Percentiles rank a stretch among this genome's conserved stretches.
Conservation (phyloP, 2,329 filamentous ascomycete genomes). For the Aspergillus awamori region DNA sequence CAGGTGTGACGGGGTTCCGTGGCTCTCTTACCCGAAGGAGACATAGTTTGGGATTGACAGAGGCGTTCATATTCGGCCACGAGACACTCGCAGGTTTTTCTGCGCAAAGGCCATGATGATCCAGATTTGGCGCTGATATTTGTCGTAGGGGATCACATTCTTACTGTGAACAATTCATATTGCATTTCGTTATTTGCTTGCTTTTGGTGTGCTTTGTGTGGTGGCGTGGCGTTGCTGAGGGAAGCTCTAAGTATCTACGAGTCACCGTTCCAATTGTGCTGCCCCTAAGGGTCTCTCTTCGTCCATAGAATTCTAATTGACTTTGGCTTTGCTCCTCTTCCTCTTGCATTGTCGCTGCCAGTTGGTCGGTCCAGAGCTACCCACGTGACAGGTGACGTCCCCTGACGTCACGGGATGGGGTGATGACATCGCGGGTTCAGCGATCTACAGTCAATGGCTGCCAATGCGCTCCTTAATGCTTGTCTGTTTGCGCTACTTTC, state of each 20-base stretch:
- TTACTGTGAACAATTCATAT: background rate
- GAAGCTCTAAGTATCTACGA: background rate
- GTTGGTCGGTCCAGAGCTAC: background rate
- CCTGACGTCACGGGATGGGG: conserved; percentile 5
- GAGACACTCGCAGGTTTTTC: background rate
- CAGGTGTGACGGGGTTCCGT: background rate
- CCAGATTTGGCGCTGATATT: background rate
- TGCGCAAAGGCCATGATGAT: background rate
- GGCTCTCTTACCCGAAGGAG: background rate
- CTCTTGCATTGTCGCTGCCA: background rate
- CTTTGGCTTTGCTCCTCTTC: background rate
- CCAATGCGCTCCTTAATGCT: background rate
- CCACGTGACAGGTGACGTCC: conserved; percentile 7
- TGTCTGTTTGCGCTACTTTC: background rate
- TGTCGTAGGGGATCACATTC: background rate
- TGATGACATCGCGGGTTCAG: conserved; percentile 4
- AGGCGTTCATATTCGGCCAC: background rate
- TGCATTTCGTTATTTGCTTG: background rate
- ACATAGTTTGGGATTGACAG: background rate
- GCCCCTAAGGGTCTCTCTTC: background rate
- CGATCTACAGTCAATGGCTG: conserved; percentile 1
- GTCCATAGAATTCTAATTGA: conserved; percentile 3
- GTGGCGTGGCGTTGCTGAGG: background rate
- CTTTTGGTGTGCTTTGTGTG: background rate
- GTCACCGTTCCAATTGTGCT: background rate